Base-by-base conservation (phyloP, 305 asterid species). In the Fraxinus paxiana region DNA sequence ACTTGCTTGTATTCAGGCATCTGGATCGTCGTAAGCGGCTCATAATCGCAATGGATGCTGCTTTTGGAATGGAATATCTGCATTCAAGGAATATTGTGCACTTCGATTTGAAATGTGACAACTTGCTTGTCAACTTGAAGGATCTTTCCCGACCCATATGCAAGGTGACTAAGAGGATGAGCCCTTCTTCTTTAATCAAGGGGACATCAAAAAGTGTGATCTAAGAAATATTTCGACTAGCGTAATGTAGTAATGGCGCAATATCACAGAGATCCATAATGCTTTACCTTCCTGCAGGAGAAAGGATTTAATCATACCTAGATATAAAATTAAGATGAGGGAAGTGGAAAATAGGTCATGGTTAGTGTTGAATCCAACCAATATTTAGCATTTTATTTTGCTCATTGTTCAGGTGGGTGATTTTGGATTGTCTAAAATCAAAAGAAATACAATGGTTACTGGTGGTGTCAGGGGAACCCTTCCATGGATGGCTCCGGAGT, bases 401-500 rank as follows among this genome's bases (percentile, higher is more conserved):
- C 75, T 73, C 74, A 67, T 79, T 73, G 48, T 79, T 33, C 87
- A 93, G 98, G 98, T 94, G 38, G 97, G 94, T 76, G 97, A 94
- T 84, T 92, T 94, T 87, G 98, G 98, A 70, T 85, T 94, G 88
- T 92, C 97, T 35, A 94, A 94, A 85, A 93, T 94, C 78, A 94
- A 94, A 85, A 92, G 98, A 86, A 94, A 94, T 77, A 94, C 97
- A 20, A 81, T 94, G 92, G 97, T 94, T 72, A 91, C 96, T 28
- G 98, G 97, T 76, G 98, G 98, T 73, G 98, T 94, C 10, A 88
- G 97, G 75, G 98, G 97, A 84, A 94, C 98, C 35, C 97, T 94
- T 79, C 98, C 98, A 33, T 94, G 98, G 97, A 94, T 92, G 98
- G 97, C 98, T 80, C 97, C 98, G 0, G 97, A 94, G 91, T 82